phyloP scores from a whole-genome alignment of 2,329 filamentous ascomycete species.

The Clarireedia hainanense region DNA sequence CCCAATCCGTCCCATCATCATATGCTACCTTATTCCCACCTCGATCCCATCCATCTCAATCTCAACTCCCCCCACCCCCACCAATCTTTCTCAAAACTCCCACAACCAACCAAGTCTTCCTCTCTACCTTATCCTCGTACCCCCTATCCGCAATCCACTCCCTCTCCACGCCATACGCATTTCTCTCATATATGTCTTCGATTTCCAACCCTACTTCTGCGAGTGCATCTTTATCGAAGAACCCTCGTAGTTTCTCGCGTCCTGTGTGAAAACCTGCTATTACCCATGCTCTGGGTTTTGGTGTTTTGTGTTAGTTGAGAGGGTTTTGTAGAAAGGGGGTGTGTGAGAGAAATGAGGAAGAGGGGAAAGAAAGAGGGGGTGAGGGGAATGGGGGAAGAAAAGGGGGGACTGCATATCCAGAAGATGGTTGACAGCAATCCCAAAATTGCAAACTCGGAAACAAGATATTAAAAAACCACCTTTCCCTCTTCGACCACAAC shows the following conservation, averaged over 20 bases:
- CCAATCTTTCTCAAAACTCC: slow-evolving; percentile 37
- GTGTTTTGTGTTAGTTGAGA: background rate
- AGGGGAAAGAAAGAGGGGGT: too few species aligned
- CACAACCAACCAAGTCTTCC: slow-evolving; percentile 66
- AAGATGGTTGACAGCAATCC: background rate
- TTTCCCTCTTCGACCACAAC: background rate
- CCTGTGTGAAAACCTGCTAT: slow-evolving; percentile 68
- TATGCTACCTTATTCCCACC: background rate
- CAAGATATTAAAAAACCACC: background rate
- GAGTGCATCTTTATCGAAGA: slow-evolving; percentile 48
- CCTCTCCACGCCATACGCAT: slow-evolving; percentile 55
- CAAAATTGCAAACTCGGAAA: background rate
- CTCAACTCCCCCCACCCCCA: background rate
- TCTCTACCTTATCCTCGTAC: slow-evolving; percentile 49
- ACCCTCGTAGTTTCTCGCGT: slow-evolving; percentile 53
- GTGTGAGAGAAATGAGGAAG: too few species aligned
- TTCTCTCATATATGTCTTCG: slow-evolving; percentile 61
- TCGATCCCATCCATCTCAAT: background rate
- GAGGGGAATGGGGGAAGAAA: background rate
- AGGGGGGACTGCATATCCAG: background rate
- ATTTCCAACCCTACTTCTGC: slow-evolving; percentile 46
- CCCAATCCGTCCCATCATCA: too few species aligned
- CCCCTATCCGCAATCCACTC: slow-evolving; percentile 55
- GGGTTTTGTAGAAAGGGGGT: background rate
- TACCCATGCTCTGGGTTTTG: slow-evolving; percentile 41